Percentiles rank a stretch among this genome's conserved stretches.
phyloP scores from a whole-genome alignment of 2,329 filamentous ascomycete species.

The Lanzia echinophila region DNA sequence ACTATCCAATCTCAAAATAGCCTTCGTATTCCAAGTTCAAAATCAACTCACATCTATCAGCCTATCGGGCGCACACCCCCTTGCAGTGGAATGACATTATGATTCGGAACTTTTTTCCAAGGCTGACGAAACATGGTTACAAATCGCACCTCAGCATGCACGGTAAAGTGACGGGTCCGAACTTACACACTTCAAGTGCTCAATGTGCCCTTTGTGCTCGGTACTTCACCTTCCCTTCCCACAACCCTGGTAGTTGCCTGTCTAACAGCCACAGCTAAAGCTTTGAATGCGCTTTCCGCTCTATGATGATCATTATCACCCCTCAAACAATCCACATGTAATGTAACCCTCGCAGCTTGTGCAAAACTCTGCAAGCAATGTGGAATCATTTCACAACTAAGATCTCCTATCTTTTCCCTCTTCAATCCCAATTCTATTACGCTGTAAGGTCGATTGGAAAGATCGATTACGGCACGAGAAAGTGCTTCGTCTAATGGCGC shows the following conservation, averaged over 20 bases:
- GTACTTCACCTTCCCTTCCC: slow-evolving; percentile 84
- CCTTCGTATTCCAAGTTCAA: no score
- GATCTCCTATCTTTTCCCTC: slow-evolving; percentile 87
- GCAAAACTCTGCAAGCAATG: slow-evolving; percentile 95
- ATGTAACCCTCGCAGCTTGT: slow-evolving; percentile 79
- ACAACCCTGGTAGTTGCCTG: slow-evolving; percentile 68
- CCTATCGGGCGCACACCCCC: no score
- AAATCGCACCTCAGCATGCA: no score
- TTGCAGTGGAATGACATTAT: no score
- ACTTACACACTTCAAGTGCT: slow-evolving; percentile 41
- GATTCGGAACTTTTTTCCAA: no score
- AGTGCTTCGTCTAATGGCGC: slow-evolving; percentile 92
- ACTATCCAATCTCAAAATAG: no score
- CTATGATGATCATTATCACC: slow-evolving; percentile 94
- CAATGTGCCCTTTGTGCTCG: slow-evolving; percentile 92
- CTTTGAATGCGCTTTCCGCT: slow-evolving; percentile 96
- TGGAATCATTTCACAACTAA: slow-evolving; percentile 94
- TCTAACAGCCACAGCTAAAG: slow-evolving; percentile 77
- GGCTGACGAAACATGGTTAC: no score
- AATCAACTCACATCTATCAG: no score
- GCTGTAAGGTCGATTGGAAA: slow-evolving; percentile 83
- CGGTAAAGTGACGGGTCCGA: no score
- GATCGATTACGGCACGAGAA: slow-evolving; percentile 86
- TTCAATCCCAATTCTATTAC: slow-evolving; percentile 78
- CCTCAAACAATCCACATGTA: slow-evolving; percentile 88